A percentile compares a stretch with the other conserved stretches of the same genome.
Conservation (phyloP, 1,284 basidiomycete genomes). For the Ceratobasidium sp. region DNA sequence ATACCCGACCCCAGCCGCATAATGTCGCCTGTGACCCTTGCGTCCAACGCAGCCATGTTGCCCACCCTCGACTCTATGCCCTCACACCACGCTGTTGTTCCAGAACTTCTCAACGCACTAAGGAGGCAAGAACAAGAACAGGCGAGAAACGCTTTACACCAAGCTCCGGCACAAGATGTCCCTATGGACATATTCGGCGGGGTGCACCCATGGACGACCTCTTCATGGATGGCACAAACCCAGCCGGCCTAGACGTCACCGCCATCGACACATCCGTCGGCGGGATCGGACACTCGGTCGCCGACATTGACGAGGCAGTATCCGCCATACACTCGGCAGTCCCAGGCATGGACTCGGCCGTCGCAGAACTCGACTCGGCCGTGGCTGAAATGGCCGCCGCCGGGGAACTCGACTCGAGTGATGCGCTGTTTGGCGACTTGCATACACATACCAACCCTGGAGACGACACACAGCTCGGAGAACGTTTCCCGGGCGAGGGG, state of each 20-base stretch:
- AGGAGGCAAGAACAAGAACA: conserved; percentile 40
- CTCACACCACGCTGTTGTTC: conserved; percentile 52
- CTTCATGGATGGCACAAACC: conserved; percentile 34
- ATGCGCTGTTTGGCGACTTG: conserved; percentile 39
- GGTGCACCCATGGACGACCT: conserved; percentile 42
- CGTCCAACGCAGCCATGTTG: conserved; percentile 77
- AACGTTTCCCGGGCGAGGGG: conserved; percentile 13
- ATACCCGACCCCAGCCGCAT: conserved; percentile 59
- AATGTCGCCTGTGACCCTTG: conserved; percentile 80
- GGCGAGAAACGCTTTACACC: conserved; percentile 39
- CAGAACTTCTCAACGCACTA: conserved; percentile 34
- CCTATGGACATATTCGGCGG: conserved; percentile 19
- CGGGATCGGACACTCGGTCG: conserved; percentile 14
- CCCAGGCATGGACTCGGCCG: conserved; percentile 37
- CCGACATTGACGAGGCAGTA: conserved; percentile 6
- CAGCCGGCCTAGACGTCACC: conserved; percentile 24
- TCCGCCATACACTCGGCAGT: conserved; percentile 33
- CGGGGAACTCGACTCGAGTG: conserved; percentile 14
- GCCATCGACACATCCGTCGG: conserved; percentile 34
- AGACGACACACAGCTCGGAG: not conserved
- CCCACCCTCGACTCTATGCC: conserved; percentile 66
- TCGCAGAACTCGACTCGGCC: conserved; percentile 44
- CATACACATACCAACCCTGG: conserved; percentile 4
- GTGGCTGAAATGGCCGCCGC: conserved; percentile 41
- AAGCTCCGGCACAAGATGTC: conserved; percentile 18